Conservation (phyloP, 1,284 basidiomycete genomes). For the Singerocomus rubriflavus region DNA sequence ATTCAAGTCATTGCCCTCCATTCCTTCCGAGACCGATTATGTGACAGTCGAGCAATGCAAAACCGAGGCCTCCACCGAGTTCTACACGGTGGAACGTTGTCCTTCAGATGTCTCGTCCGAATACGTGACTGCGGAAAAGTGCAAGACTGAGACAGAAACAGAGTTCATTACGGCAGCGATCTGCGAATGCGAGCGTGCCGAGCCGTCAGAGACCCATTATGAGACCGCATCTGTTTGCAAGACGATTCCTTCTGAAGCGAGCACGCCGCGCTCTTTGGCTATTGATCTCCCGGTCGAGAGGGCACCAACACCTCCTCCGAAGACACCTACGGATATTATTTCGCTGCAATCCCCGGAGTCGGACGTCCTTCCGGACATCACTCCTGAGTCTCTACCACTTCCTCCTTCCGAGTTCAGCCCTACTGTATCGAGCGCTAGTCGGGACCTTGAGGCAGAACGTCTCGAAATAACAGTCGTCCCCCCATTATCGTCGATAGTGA, state of each 20-base stretch:
- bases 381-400: conserved; percentile 40
- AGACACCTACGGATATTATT: conserved; percentile 28
- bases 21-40: conserved; percentile 54
- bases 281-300: conserved; percentile 26
- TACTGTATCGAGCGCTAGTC: conserved; percentile 24
- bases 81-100: conserved; percentile 44
- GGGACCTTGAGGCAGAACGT: conserved; percentile 25
- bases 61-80: conserved; percentile 46
- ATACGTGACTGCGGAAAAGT: conserved; percentile 49
- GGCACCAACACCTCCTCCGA: conserved; percentile 28
- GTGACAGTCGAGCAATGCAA: conserved; percentile 48
- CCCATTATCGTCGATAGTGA: conserved; percentile 20
- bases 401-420: conserved; percentile 39
- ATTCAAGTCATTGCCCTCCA: conserved; percentile 43
- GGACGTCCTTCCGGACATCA: conserved; percentile 20
- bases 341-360: conserved; percentile 33
- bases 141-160: conserved; percentile 46
- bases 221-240: conserved; percentile 48
- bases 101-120: conserved; percentile 37
- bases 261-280: conserved; percentile 37
- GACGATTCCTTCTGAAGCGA: conserved; percentile 39
- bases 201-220: conserved; percentile 46
- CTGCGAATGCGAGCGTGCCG: conserved; percentile 41
- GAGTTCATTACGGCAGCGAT: conserved; percentile 52
- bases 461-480: conserved; percentile 10